These are phyloP conservation scores for Capronia epimyces DNA, from an alignment of 2,329 filamentous ascomycete genomes.

Conservation along the genomic window DNA sequence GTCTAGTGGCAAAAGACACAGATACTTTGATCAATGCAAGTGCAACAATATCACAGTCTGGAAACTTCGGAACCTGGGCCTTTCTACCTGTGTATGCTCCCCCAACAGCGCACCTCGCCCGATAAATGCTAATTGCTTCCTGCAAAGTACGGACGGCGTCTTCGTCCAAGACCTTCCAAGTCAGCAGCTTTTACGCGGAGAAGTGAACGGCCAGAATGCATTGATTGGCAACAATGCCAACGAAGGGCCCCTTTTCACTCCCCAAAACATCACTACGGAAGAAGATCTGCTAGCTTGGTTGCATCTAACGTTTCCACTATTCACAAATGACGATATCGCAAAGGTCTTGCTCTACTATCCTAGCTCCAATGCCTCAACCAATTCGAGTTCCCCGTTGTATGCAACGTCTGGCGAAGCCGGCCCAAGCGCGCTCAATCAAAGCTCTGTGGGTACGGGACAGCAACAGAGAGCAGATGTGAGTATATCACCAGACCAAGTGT, in stretches of 20 bases:
- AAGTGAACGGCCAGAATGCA: constrained; percentile 38
- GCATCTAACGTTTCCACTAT: constrained; percentile 38
- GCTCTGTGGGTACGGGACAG: constrained; percentile 47
- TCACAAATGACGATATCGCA: constrained; percentile 38
- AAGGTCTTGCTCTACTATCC: constrained; percentile 39
- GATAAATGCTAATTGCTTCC: not conserved
- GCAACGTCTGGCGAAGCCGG: constrained; percentile 37
- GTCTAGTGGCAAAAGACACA: constrained; percentile 37
- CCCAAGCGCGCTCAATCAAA: constrained; percentile 48
- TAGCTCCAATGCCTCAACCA: constrained; percentile 30
- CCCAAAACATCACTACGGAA: constrained; percentile 42
- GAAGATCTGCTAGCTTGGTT: constrained; percentile 41
- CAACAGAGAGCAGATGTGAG: constrained; percentile 45
- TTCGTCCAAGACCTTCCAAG: constrained; percentile 38
- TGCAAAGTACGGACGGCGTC: constrained; percentile 34
- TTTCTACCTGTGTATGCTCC: constrained; percentile 39
- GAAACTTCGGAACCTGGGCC: constrained; percentile 39
- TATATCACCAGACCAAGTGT: not conserved
- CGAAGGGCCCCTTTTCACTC: constrained; percentile 46
- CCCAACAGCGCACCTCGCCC: not conserved
- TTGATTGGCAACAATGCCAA: constrained; percentile 47
- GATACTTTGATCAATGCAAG: constrained; percentile 38
- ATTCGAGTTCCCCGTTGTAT: constrained; percentile 31
- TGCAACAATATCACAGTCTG: constrained; percentile 33
- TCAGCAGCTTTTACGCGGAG: constrained; percentile 34